A percentile compares a stretch with the other conserved stretches of the same genome.
These are phyloP conservation scores for Rhodotorula taiwanensis DNA, from an alignment of 768 basidiomycete genomes.

Conservation along the genomic window DNA sequence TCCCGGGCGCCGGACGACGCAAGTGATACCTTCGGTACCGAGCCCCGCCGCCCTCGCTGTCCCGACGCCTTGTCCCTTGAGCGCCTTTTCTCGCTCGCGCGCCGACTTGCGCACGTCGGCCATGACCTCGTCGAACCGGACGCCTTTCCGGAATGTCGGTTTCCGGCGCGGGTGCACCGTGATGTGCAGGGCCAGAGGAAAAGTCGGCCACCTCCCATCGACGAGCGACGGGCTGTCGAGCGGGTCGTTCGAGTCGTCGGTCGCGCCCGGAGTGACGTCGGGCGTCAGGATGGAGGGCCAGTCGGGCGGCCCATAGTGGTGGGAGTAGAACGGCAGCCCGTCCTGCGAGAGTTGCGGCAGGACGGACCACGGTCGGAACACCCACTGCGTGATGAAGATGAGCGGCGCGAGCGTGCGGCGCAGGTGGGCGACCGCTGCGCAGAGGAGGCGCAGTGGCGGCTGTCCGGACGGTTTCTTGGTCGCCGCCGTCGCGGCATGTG, in stretches of 20 bases:
- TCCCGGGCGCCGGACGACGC: slow-evolving; percentile 16
- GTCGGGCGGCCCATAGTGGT: slow-evolving; percentile 14
- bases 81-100: neutral
- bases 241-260: neutral
- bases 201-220: neutral
- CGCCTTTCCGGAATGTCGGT: slow-evolving; percentile 1
- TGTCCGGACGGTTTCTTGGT: slow-evolving; percentile 10
- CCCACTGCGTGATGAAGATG: slow-evolving; percentile 61
- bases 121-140: neutral
- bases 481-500: neutral
- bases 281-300: slow-evolving; percentile 10
- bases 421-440: slow-evolving; percentile 52
- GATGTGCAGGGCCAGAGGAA: slow-evolving; percentile 16
- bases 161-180: slow-evolving; percentile 17
- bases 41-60: neutral
- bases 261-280: neutral
- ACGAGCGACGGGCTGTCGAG: neutral
- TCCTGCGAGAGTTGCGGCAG: neutral
- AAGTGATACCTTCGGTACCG: slow-evolving; percentile 18
- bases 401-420: slow-evolving; percentile 53
- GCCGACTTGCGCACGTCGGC: neutral
- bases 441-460: slow-evolving; percentile 51
- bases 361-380: slow-evolving; percentile 43
- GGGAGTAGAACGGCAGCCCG: slow-evolving; percentile 7
- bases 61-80: neutral